Evolutionary conservation across 768 basidiomycete species (phyloP).

Genomic region (Suillus occidentalis): DNA sequence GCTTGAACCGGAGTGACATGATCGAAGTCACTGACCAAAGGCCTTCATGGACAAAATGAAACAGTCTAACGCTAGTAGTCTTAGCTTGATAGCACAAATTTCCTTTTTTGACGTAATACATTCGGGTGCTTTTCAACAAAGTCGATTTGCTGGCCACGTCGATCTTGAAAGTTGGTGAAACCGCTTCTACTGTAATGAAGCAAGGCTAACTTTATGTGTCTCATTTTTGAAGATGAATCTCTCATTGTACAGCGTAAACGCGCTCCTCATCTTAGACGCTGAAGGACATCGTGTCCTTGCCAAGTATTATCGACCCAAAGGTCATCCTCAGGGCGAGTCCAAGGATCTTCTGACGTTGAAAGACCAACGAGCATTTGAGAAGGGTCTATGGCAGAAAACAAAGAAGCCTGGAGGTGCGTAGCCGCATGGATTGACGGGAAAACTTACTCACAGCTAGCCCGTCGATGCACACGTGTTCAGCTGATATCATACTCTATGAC

Average conservation of each 20-base stretch:
- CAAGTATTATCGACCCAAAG: slow-evolving; percentile 89
- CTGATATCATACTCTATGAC: slow-evolving; percentile 92
- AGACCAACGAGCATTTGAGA: slow-evolving; percentile 95
- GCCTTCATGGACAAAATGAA: neutral
- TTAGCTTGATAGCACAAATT: slow-evolving; percentile 14
- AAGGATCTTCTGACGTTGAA: slow-evolving; percentile 73
- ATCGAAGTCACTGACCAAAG: slow-evolving; percentile 20
- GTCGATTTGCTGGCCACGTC: neutral
- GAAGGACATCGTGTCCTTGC: slow-evolving; percentile 94
- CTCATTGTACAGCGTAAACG: slow-evolving; percentile 83
- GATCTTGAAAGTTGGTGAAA: neutral
- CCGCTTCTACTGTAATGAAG: neutral
- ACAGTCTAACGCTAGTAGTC: neutral
- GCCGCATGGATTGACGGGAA: neutral
- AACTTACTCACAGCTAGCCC: neutral
- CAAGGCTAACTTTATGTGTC: neutral
- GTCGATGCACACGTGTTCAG: slow-evolving; percentile 38
- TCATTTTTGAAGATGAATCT: slow-evolving; percentile 53
- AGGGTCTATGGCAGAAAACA: slow-evolving; percentile 93
- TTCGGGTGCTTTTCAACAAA: neutral
- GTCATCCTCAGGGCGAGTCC: slow-evolving; percentile 57
- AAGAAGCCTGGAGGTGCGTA: slow-evolving; percentile 85
- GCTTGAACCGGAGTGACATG: slow-evolving; percentile 39
- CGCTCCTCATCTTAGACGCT: slow-evolving; percentile 90
- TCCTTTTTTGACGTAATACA: slow-evolving; percentile 12